Evolutionary conservation across 192 early-diverging fungal genomes (phyloP).

Genomic region (Dissophora ornata): DNA sequence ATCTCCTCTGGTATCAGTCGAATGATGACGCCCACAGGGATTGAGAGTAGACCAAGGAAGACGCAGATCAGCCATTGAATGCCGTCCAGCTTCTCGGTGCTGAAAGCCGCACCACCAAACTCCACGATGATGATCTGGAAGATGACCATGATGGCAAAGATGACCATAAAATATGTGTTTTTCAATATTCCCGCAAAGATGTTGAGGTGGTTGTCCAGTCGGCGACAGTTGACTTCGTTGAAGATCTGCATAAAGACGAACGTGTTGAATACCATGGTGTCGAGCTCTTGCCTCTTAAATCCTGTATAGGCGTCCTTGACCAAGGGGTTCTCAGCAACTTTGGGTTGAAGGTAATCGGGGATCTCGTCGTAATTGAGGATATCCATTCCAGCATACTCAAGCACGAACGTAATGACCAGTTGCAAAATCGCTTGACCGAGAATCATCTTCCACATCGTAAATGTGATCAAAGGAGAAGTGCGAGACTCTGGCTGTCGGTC

Average conservation of each 20-base stretch:
- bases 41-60: constrained; percentile 77
- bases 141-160: constrained; percentile 79
- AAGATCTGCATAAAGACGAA: constrained; percentile 94
- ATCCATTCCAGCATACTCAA: constrained; percentile 70
- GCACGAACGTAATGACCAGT: constrained; percentile 81
- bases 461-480: constrained; percentile 85
- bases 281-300: constrained; percentile 55
- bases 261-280: constrained; percentile 91
- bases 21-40: constrained; percentile 88
- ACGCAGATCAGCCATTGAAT: constrained; percentile 89
- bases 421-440: constrained; percentile 92
- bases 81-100: constrained; percentile 72
- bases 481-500: constrained; percentile 87
- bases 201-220: constrained; percentile 82
- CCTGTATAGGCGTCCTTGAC: constrained; percentile 15
- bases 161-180: constrained; percentile 85
- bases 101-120: constrained; percentile 91
- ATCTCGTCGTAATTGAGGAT: constrained; percentile 65
- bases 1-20: constrained; percentile 84
- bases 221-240: constrained; percentile 80
- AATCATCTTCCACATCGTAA: constrained; percentile 97
- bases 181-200: constrained; percentile 82
- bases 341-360: constrained; percentile 11
- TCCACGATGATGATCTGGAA: constrained; percentile 90
- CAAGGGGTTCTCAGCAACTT: constrained; percentile 4